These are phyloP conservation scores for Cyclanthera cordifolia DNA, from an alignment of 306 rosid genomes.

Conservation along the genomic window DNA sequence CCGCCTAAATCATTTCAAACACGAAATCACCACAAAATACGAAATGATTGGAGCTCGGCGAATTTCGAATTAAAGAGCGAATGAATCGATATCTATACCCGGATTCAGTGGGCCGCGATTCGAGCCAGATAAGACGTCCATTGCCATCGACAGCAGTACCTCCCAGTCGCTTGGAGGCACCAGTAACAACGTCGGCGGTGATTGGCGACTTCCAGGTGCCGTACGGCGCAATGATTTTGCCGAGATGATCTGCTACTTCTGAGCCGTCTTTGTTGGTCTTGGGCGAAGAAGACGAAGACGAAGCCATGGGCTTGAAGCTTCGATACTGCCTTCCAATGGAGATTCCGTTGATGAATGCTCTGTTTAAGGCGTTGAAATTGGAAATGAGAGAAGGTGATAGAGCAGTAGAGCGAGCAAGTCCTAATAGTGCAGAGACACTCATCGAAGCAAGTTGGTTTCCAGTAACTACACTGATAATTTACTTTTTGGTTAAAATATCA, in stretches of 20 bases:
- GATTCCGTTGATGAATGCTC: neutral
- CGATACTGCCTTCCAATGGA: neutral
- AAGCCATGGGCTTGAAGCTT: constrained; percentile 29
- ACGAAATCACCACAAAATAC: too few species aligned
- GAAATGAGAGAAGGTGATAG: neutral
- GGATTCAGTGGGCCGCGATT: constrained; percentile 70
- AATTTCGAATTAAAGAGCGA: neutral
- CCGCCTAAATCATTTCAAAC: constrained; percentile 33
- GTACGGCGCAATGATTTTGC: constrained; percentile 42
- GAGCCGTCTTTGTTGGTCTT: neutral
- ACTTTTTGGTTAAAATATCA: too few species aligned
- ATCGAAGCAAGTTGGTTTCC: neutral
- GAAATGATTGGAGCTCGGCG: too few species aligned
- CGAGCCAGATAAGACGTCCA: constrained; percentile 81
- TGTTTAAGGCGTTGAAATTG: constrained; percentile 4
- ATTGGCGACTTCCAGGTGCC: constrained; percentile 93
- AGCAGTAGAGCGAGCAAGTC: constrained; percentile 15
- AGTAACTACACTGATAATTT: too few species aligned
- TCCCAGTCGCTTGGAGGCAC: constrained; percentile 63
- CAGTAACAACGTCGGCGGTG: constrained; percentile 78
- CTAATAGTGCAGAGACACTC: constrained; percentile 1
- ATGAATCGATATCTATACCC: constrained; percentile 35
- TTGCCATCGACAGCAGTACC: constrained; percentile 55
- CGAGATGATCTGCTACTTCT: constrained; percentile 18
- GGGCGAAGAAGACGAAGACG: constrained; percentile 19